Base-by-base conservation (phyloP, 1,139 yeast genomes). In the Spencermartinsiella ligniputridi region DNA sequence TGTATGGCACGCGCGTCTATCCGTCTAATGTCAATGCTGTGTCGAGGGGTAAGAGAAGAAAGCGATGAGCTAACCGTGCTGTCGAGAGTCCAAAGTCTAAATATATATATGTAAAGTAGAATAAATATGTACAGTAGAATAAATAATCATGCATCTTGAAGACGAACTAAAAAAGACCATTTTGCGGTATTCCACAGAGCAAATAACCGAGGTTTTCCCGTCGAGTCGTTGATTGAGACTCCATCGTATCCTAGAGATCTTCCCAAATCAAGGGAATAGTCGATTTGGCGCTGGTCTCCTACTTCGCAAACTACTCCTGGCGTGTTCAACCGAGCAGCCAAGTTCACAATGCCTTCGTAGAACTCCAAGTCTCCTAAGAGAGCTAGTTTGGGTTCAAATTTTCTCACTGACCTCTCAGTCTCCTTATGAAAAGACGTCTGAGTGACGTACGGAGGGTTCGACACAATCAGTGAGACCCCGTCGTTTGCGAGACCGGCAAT, bases 391-490 rank as follows among this genome's bases (percentile, higher is more conserved):
- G 98, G 97, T 64, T 92, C 98, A 60, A 75, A 83, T 19, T 63
- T 44, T 27, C 76, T 67, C 0, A 90, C 97, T 0, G 95, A 83
- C 38, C 62, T 63, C 44, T 79, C 83, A 49, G 74, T 49, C 44
- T 51, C 32, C 57, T 63, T 39, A 43, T 57, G 54, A 55, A 75
- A 78, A 29, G 78, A 79, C 0, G 55, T 42, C 2, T 41, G 15
- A 0, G 90, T 80, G 8, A 92, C 81, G 58, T 92, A 92, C 0
- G 98, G 98, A 0, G 98, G 98, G 56, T 92, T 92, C 18, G 96
- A 78, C 0, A 83, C 75, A 1, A 92, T 60, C 3, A 90, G 45
- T 51, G 84, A 86, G 22, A 46, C 46, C 12, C 21, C 17, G 17
- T 8, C 21, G n/a, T 42, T 39, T 5, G 46, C 30, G n/a, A 49